Evolutionary conservation across 1,284 basidiomycete species (phyloP).

Genomic region (Somion occarium): DNA sequence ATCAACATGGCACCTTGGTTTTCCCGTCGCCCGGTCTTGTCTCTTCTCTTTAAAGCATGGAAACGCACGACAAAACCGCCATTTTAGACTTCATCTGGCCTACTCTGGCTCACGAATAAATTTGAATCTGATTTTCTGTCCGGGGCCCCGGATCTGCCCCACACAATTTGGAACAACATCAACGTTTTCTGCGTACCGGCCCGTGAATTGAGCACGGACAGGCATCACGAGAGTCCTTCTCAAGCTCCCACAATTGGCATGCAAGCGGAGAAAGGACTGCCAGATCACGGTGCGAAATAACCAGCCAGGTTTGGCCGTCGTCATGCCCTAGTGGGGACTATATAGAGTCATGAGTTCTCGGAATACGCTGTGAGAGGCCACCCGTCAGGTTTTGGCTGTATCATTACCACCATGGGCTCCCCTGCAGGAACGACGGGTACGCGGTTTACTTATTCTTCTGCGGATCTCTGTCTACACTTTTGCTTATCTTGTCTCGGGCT

Average conservation of each 20-base stretch:
- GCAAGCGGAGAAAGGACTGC: neutral
- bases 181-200: neutral
- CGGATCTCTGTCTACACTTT: conserved; percentile 1
- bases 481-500: too few species aligned
- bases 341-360: neutral
- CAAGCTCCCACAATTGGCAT: neutral
- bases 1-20: neutral
- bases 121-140: neutral
- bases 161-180: neutral
- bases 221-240: neutral
- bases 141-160: conserved; percentile 1
- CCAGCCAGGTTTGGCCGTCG: neutral
- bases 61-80: neutral
- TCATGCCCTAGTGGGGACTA: neutral
- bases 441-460: conserved; percentile 12
- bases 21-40: neutral
- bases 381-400: neutral
- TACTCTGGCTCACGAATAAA: neutral
- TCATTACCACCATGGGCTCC: conserved; percentile 17
- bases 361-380: neutral
- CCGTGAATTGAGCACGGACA: neutral
- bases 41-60: neutral
- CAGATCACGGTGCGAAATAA: neutral
- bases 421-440: conserved; percentile 32
- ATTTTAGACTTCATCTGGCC: neutral